Percentiles rank a stretch among this genome's conserved stretches.
phyloP scores from a whole-genome alignment of 106 monocot species.

The Platanthera zijinensis region DNA sequence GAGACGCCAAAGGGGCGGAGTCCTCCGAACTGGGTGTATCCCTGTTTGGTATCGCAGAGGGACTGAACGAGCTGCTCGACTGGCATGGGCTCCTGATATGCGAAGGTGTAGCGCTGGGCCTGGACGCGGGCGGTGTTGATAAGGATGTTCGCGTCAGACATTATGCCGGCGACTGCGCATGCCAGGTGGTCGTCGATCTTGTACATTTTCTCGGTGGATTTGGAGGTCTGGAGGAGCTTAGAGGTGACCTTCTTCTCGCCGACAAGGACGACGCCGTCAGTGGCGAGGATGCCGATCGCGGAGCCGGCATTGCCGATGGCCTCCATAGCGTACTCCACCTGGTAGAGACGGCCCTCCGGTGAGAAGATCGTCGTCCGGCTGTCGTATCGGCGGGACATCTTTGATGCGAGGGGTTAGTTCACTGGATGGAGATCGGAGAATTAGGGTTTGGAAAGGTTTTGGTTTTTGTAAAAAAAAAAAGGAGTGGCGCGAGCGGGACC shows the following conservation, averaged over 20 bases:
- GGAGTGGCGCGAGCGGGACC: neutral
- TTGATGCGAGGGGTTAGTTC: neutral
- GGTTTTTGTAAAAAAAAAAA: neutral
- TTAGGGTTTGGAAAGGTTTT: constrained; percentile 4
- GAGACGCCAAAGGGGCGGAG: constrained; percentile 87
- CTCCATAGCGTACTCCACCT: constrained; percentile 81
- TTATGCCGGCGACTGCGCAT: constrained; percentile 89
- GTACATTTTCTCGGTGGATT: constrained; percentile 89
- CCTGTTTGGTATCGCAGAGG: constrained; percentile 91
- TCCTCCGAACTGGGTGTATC: constrained; percentile 89
- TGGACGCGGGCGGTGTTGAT: constrained; percentile 91
- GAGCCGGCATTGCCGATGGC: constrained; percentile 73
- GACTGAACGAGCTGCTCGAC: constrained; percentile 90
- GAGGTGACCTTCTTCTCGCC: constrained; percentile 91
- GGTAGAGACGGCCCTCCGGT: constrained; percentile 65
- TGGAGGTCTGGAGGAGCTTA: constrained; percentile 86
- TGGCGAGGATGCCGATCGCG: constrained; percentile 58
- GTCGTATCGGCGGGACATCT: constrained; percentile 69
- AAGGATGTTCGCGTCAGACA: constrained; percentile 96
- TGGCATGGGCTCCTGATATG: constrained; percentile 94
- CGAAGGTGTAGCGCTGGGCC: constrained; percentile 78
- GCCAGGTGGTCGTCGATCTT: constrained; percentile 88
- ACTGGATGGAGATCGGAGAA: neutral
- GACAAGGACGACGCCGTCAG: constrained; percentile 57
- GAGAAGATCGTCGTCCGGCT: constrained; percentile 77